Evolutionary conservation across 2,329 filamentous ascomycete genomes (phyloP), one percentile per base, ranked within the genome.

Genomic region (Claviceps monticola): DNA sequence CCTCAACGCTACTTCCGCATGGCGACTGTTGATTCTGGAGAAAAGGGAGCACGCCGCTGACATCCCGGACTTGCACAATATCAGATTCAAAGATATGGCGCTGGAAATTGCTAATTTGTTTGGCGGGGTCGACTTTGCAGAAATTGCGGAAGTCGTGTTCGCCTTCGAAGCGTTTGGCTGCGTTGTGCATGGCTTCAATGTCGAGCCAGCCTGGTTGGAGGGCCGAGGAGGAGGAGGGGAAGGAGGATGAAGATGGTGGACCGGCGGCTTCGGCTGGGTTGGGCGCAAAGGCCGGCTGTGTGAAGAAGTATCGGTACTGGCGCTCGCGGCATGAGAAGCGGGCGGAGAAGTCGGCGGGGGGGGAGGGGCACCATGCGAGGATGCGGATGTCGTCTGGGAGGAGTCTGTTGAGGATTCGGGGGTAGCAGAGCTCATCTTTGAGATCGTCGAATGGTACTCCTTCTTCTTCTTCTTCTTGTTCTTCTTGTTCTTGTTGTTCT

Each of bases 301-400:
- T 97, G 72, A 98, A 98, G 73, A 95, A 97, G 69, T 98, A 98
- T 53, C 88, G 83, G 71, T 98, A 98, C 58, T 86, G 84, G 21
- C 93, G 79, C 68, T 96, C 89, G 55, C 84, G 81, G 68, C 93
- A 98, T 51, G 86, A 89, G 74, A 96, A 96, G 42, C 93, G 83
- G 4, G 93, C 93, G 37, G 87, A 89, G 67, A 98, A 98, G 55
- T 79, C 79, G 8, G 77, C 69, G 0, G 90, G 88, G 16, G 86
- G 87, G 34, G 80, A 74, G 0, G 91, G 88, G 64, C 90, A 95
- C 93, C 93, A 98, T 3, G 93, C 93, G 38, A 97, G 76, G 53
- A 95, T 74, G 55, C 88, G 81, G 61, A 98, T 97, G 64, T 95
- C 90, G 23, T 84, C 79, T 4, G 93, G 93, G 2, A 98, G 79